These are phyloP conservation scores for Trichoderma sp. DNA, from an alignment of 2,329 filamentous ascomycete genomes.

Conservation along the genomic window DNA sequence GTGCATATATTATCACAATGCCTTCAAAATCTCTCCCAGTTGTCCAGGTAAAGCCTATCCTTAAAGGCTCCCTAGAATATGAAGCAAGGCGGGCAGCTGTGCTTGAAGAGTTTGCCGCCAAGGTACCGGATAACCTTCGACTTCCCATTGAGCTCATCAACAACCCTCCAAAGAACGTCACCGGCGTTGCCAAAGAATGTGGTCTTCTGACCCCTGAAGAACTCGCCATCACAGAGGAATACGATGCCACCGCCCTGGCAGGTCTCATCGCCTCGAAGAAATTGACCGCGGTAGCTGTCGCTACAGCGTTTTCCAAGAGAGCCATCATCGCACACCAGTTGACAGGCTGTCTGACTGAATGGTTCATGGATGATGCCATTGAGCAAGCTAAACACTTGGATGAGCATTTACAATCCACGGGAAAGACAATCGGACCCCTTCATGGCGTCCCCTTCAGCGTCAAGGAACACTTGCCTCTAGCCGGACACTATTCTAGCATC, in stretches of 20 bases:
- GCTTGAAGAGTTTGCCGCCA: slow-evolving; percentile 34
- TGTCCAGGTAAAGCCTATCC: slow-evolving; percentile 13
- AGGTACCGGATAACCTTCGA: slow-evolving; percentile 34
- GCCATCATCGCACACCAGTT: slow-evolving; percentile 59
- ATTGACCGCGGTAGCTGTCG: slow-evolving; percentile 43
- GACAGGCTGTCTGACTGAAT: slow-evolving; percentile 53
- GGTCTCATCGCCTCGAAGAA: slow-evolving; percentile 39
- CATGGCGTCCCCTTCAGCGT: slow-evolving; percentile 55
- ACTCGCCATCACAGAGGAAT: slow-evolving; percentile 49
- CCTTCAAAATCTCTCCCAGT: background rate
- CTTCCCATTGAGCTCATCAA: slow-evolving; percentile 33
- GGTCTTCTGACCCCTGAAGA: slow-evolving; percentile 49
- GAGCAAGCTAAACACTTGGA: slow-evolving; percentile 44
- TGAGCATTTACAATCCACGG: slow-evolving; percentile 39
- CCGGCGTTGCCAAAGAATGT: slow-evolving; percentile 39
- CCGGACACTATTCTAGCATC: slow-evolving; percentile 48
- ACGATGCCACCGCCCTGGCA: slow-evolving; percentile 45
- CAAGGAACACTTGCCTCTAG: slow-evolving; percentile 63
- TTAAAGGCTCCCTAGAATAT: slow-evolving; percentile 30
- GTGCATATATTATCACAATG: background rate
- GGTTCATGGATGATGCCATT: slow-evolving; percentile 52
- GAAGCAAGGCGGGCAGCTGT: slow-evolving; percentile 29
- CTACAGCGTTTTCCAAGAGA: slow-evolving; percentile 53
- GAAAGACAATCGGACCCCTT: slow-evolving; percentile 54
- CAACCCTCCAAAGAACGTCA: slow-evolving; percentile 36